Evolutionary conservation across 371 early-diverging fungal species (phyloP).

Genomic region (Mortierella sp.): DNA sequence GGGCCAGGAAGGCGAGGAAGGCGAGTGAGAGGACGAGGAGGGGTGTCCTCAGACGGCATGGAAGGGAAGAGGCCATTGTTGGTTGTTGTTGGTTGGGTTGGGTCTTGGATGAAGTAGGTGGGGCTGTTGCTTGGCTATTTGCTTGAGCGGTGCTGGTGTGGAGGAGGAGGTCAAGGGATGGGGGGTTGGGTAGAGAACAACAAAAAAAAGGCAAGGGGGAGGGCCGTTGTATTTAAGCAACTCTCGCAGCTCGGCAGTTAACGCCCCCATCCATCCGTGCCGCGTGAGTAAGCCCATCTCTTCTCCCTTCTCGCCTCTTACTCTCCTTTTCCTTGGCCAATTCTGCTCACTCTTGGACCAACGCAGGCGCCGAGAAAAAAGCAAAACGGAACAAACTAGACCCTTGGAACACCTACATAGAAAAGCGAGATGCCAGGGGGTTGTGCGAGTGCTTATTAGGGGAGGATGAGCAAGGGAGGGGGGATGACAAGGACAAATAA

Average conservation of each 20-base stretch:
- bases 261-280: not conserved
- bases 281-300: not conserved
- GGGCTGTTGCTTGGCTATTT: too few relatives aligned
- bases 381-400: not conserved
- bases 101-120: too few relatives aligned
- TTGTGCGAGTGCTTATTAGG: not conserved
- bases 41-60: not conserved
- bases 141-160: not conserved
- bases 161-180: not conserved
- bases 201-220: not conserved
- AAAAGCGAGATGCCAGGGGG: constrained; percentile 1
- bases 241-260: too few relatives aligned
- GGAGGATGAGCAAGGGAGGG: too few relatives aligned
- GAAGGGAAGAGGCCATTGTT: too few relatives aligned
- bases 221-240: not conserved
- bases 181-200: not conserved
- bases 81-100: too few relatives aligned
- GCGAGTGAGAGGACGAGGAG: not conserved
- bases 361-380: not conserved
- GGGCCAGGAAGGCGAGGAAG: not conserved
- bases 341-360: not conserved
- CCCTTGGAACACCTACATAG: not conserved
- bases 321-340: not conserved
- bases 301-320: not conserved
- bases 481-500: not conserved